Base-by-base conservation (phyloP, 139 green algal species). In the Picochlorum sp. region DNA sequence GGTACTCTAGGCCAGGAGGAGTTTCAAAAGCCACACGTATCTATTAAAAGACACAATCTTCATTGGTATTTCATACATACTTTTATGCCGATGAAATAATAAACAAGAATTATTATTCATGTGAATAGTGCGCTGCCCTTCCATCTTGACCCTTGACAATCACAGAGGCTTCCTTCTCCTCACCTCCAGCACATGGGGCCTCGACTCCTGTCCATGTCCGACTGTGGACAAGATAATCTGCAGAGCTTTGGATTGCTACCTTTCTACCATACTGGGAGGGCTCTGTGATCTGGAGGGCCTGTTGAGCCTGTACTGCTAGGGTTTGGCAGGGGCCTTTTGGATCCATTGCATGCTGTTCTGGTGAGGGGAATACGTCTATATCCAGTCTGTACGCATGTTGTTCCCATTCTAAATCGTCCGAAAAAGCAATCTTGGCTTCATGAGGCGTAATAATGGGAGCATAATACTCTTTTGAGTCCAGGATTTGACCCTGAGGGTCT, bases 391-490 rank as follows among this genome's bases (percentile, higher is more conserved):
- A 74, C 31, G 47, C 26, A 9, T 45, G 23, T 5, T 60, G 57
- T 4, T 73, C 68, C 67, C 67, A 81, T 30, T 59, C 56, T 11
- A 4, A 21, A 11, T 60, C 71, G 37, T 51, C 49, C 28, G 66
- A 38, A 16, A 88, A 83, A 13, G 88, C 87, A 30, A 90, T 68
- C 28, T 81, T 61, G 1, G 91, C 92, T 73, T 98, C 92, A 57
- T 85, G 85, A 0, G 90, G 89, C 0, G 88, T 96, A 66, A 97
- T 88, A 66, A 97, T 78, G 5, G 92, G 92, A 11, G 86, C 83
- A 49, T 95, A 73, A 65, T 87, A 98, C 11, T 96, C 86, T 65
- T 86, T 89, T 68, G 69, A 81, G 68, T 96, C 91, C 49, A 97
- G 74, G 18, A 97, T 78, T 59, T 72, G 66, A 45, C 60, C 60